Conservation (phyloP, 139 green algal species). For the Pleodorina starrii region DNA sequence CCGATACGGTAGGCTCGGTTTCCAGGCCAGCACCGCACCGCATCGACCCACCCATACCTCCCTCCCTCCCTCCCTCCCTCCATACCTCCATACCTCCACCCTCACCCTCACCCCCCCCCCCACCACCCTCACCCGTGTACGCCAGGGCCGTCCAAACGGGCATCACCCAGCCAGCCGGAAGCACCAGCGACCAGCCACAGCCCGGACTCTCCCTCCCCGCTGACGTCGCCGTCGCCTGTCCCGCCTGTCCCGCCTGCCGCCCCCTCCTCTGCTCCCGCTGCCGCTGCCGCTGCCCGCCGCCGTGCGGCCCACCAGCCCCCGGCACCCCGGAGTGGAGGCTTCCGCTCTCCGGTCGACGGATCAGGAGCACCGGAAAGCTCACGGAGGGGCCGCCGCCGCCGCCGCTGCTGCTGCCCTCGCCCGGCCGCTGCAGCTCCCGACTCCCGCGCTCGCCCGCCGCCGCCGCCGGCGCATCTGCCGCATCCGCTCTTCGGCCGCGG, state of each 20-base stretch:
- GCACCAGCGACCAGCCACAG: conserved; percentile 72
- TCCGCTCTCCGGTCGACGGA: not conserved
- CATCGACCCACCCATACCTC: not conserved
- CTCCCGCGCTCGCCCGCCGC: not conserved
- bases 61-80: not conserved
- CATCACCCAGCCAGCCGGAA: conserved; percentile 66
- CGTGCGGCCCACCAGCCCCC: not conserved
- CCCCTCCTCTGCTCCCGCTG: not conserved
- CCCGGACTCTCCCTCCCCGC: not conserved
- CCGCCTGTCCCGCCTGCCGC: not conserved
- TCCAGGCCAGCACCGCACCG: not conserved
- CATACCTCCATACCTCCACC: not conserved
- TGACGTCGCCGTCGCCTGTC: too few species aligned
- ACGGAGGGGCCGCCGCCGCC: too few species aligned
- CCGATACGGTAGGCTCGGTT: too few species aligned
- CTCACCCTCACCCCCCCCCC: not conserved
- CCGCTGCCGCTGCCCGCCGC: not conserved
- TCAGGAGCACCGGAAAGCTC: conserved; percentile 25
- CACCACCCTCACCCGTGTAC: conserved; percentile 34
- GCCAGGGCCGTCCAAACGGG: conserved; percentile 66
- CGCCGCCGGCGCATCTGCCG: too few species aligned
- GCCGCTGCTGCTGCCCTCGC: not conserved
- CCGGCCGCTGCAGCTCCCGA: not conserved
- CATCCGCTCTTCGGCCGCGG: too few species aligned
- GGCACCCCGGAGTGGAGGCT: too few species aligned